Base-by-base conservation (phyloP, 2,329 filamentous ascomycete genomes). In the Thielaviopsis euricoi region DNA sequence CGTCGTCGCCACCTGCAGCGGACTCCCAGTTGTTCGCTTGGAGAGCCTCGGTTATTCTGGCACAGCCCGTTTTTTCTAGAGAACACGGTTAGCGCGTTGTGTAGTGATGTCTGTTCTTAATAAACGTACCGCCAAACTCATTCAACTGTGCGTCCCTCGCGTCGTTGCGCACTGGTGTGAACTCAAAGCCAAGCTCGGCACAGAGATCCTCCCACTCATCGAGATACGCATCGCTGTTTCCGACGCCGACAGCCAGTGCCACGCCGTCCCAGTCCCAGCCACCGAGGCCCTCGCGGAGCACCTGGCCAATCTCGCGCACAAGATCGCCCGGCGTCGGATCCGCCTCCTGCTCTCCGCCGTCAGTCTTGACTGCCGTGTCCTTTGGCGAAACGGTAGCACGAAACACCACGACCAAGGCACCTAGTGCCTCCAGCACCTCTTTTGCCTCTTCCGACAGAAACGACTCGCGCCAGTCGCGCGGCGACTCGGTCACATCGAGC, bases 261-360 rank as follows among this genome's bases (percentile, higher is more conserved):
- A 84, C 80, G 0, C 82, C 83, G 58, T 85, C 82, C 82, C 82
- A 86, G 1, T 72, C 71, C 72, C 75, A 80, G 7, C 79, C 79
- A 2, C 80, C 81, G 1, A 82, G 71, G 0, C 79, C 80, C 2
- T 80, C 69, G 58, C 73, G 73, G 0, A 82, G 71, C 1, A 85
- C 77, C 53, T 72, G 72, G 0, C 76, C 78, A 0, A 84, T 76
- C 12, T 77, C 70, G 21, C 68, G 64, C 25, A 85, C 68, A 7
- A 85, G 66, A 5, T 67, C 69, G 66, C 13, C 64, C 57, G 6
- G 64, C 62, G 23, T 68, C 61, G 12, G 63, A 61, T 48, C 71
- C 71, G 22, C 71, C 65, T 43, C 71, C 61, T 51, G 22, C 23
- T 12, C 12, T 4, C 3, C 54, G 17, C 19, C 33, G 50, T 3